phyloP scores from a whole-genome alignment of 352 stramenopile species.

The Globisporangium polare region DNA sequence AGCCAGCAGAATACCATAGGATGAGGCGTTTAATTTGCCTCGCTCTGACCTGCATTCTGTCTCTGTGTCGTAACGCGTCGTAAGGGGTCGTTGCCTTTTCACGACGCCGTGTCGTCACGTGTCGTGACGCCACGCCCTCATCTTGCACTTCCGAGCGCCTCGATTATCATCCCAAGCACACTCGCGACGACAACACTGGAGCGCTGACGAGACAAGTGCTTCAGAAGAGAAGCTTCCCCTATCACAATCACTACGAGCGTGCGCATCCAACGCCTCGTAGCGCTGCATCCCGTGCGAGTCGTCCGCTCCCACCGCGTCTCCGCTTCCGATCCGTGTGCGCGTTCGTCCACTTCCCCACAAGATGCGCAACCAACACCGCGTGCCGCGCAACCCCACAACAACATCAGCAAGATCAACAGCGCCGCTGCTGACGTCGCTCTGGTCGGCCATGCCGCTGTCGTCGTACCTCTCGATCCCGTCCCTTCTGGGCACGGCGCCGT shows the following conservation, averaged over 20 bases:
- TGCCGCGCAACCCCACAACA: conserved; percentile 2
- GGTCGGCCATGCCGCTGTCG: conserved; percentile 5
- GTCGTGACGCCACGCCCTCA: neutral
- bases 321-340: neutral
- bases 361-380: conserved; percentile 1
- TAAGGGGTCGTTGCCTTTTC: neutral
- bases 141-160: neutral
- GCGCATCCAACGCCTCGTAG: neutral
- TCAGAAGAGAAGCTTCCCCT: neutral
- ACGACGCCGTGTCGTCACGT: neutral
- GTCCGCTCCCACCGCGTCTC: neutral
- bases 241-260: neutral
- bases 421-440: neutral
- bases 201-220: neutral
- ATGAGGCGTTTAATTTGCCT: too few relatives aligned
- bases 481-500: conserved; percentile 25
- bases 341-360: neutral
- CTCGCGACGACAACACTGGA: too few relatives aligned
- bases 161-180: too few relatives aligned
- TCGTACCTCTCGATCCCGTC: conserved; percentile 7
- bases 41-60: too few relatives aligned
- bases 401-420: neutral
- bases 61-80: neutral
- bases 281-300: neutral
- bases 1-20: too few relatives aligned